Evolutionary conservation across 2,329 filamentous ascomycete species (phyloP).

Genomic region (Knoxdaviesia proteae): DNA sequence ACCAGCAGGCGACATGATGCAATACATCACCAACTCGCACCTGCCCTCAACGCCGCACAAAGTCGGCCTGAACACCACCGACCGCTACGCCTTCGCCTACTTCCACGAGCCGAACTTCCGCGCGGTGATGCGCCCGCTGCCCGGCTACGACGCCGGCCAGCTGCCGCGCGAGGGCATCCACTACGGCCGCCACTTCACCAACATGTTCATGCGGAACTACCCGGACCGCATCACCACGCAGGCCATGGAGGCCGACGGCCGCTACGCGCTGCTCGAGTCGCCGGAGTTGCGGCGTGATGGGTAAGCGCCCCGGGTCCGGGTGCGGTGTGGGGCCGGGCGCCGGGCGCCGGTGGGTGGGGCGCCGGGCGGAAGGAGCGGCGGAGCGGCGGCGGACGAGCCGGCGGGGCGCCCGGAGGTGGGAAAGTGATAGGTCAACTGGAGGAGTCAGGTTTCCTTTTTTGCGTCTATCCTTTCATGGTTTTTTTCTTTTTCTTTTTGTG

Average conservation of each 20-base stretch:
- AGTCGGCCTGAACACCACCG: conserved; percentile 24
- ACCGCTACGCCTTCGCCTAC: conserved; percentile 27
- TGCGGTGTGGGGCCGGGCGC: not conserved
- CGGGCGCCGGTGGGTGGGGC: not conserved
- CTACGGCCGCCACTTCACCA: conserved; percentile 30
- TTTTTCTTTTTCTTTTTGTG: not conserved
- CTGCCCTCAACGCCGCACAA: conserved; percentile 28
- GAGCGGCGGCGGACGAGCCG: too few species aligned
- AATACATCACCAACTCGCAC: conserved; percentile 23
- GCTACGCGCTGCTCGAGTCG: conserved; percentile 9
- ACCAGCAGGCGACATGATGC: conserved; percentile 25
- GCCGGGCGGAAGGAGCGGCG: not conserved
- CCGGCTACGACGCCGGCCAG: conserved; percentile 14
- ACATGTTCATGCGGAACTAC: conserved; percentile 29
- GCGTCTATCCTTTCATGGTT: not conserved
- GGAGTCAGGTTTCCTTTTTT: not conserved
- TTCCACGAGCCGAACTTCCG: conserved; percentile 30
- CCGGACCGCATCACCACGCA: conserved; percentile 22
- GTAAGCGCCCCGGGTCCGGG: not conserved
- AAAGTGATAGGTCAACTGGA: too few species aligned
- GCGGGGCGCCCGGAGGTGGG: too few species aligned
- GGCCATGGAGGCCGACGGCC: conserved; percentile 13
- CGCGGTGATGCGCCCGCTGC: conserved; percentile 20
- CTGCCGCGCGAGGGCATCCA: conserved; percentile 18
- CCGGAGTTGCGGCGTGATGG: conserved; percentile 9